Percentiles rank a stretch among this genome's conserved stretches.
phyloP scores from a whole-genome alignment of 169 alveolate species.

The Fabrea salina region DNA sequence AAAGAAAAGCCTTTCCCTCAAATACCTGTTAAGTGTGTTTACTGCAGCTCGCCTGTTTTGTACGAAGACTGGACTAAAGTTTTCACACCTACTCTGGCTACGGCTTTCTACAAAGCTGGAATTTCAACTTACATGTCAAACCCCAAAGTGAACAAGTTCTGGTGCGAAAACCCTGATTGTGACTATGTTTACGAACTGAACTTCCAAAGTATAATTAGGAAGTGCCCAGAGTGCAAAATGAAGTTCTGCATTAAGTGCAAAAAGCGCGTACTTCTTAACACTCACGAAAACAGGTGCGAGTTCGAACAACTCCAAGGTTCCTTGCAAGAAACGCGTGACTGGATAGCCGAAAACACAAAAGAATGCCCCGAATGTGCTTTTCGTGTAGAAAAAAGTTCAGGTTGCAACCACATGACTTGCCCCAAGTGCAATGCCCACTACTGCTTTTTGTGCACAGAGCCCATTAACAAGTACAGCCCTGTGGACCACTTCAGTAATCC shows the following conservation, averaged over 20 bases:
- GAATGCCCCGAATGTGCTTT: conserved; percentile 43
- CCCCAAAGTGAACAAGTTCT: not conserved
- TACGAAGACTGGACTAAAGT: conserved; percentile 7
- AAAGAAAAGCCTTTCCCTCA: not conserved
- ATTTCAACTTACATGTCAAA: not conserved
- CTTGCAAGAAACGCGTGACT: conserved; percentile 16
- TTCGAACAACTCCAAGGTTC: not conserved
- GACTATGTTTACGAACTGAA: not conserved
- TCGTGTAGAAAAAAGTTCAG: conserved; percentile 34
- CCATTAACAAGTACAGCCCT: not conserved
- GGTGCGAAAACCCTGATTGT: not conserved
- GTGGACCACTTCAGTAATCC: not conserved
- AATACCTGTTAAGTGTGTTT: conserved; percentile 1
- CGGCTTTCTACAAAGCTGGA: not conserved
- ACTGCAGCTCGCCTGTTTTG: not conserved
- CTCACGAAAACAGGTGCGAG: conserved; percentile 8
- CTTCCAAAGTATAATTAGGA: not conserved
- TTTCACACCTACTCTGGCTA: not conserved
- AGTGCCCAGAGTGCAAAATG: not conserved
- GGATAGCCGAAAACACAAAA: conserved; percentile 40
- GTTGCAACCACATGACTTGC: conserved; percentile 45
- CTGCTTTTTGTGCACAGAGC: not conserved
- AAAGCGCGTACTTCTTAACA: not conserved
- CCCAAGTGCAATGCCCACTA: conserved; percentile 4
- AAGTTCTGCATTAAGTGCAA: not conserved